Conservation (phyloP, 129 eudicot species). For the Centrapalus pauciflorus region DNA sequence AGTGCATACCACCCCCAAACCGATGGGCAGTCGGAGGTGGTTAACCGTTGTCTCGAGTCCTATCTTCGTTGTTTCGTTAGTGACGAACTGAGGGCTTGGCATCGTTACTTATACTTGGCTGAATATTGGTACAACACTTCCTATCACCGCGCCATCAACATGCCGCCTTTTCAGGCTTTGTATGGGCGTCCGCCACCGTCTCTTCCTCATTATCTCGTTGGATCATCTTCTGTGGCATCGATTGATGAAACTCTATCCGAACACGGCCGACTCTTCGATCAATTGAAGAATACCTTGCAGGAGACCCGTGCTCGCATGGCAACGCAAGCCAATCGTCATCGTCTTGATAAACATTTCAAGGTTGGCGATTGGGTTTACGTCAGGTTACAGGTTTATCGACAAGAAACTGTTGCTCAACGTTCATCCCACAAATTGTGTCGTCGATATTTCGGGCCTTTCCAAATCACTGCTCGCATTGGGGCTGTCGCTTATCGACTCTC, state of each 20-base stretch:
- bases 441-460: not conserved
- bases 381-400: not conserved
- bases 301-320: not conserved
- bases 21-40: not conserved
- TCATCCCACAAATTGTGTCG: not conserved
- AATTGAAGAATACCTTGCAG: not conserved
- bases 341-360: not conserved
- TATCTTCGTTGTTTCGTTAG: not conserved
- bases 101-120: not conserved
- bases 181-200: not conserved
- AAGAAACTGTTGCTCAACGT: not conserved
- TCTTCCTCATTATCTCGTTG: not conserved
- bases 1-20: not conserved
- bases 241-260: not conserved
- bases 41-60: not conserved
- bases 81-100: not conserved
- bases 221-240: too few relatives aligned
- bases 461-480: not conserved
- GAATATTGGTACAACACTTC: slow-evolving; percentile 5
- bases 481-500: not conserved
- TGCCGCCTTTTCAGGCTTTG: not conserved
- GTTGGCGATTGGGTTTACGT: not conserved
- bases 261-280: not conserved
- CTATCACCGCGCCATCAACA: not conserved
- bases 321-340: not conserved